Evolutionary conservation across 495 filamentous ascomycete species (phyloP), one percentile per base, ranked within the genome.

Genomic region (Trichoderma gamsii): DNA sequence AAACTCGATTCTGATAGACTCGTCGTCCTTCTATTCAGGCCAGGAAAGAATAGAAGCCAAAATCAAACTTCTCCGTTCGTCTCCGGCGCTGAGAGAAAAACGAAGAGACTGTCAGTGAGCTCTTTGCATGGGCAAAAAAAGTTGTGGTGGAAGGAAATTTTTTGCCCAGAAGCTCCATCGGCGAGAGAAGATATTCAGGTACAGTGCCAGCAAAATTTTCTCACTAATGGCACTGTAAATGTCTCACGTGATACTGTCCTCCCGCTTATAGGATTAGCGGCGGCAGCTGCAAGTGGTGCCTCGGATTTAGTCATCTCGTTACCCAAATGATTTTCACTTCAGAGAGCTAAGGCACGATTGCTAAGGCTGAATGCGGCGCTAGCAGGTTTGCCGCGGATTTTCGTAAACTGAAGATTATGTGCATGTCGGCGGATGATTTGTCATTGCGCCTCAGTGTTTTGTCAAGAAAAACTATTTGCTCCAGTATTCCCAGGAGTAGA

Each of bases 41-140:
- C 35, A 38, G 35, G 35, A 38, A 5, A 38, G 8, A 38, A 38
- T 3, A 38, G 35, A 38, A 38, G 8, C 8, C 35, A 38, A 38
- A 38, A 56, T 16, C 51, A 56, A 23, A 56, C 21, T 4, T 56
- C 44, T 49, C 44, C 7, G n/a, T 49, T 15, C 13, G n/a, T 49
- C 13, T 16, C 44, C 44, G 12, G 56, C 25, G 11, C 0, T 1
- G 27, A 12, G 23, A 61, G 11, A 15, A 32, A 61, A 0, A 29
- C n/a, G 5, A 16, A 4, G 44, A 16, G n/a, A 18, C 44, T 16
- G n/a, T 5, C 44, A 16, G 44, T 4, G n/a, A 49, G 44, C 44
- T 49, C n/a, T 49, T 29, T 61, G 27, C 25, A 66, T 68, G 68
- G 67, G 72, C 69, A 63, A 25, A 27, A 69, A 72, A 70, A 76